Percentiles rank a stretch among this genome's conserved stretches.
These are phyloP conservation scores for Nicotiana obtusifolia DNA, from an alignment of 257 asterid genomes.

Conservation along the genomic window DNA sequence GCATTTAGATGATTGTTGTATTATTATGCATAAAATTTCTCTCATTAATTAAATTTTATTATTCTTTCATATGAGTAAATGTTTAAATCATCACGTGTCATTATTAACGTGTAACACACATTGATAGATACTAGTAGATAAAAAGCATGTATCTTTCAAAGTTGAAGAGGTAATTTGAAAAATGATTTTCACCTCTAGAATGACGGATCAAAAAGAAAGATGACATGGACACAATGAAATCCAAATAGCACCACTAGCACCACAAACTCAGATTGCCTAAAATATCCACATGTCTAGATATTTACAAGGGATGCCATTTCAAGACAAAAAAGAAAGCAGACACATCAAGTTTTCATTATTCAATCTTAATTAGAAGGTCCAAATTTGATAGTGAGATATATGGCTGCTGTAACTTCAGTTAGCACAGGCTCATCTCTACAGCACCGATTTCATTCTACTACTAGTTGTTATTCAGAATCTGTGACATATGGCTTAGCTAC, in stretches of 20 bases:
- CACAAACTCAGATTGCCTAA: constrained; percentile 62
- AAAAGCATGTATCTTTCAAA: background rate
- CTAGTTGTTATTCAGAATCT: constrained; percentile 18
- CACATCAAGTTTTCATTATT: background rate
- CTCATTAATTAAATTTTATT: no score
- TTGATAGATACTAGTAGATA: no score
- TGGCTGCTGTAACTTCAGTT: constrained; percentile 54
- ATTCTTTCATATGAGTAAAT: no score
- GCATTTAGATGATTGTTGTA: no score
- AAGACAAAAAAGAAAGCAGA: background rate
- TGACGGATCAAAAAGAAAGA: constrained; percentile 12
- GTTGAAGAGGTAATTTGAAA: background rate
- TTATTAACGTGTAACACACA: no score
- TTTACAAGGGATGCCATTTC: background rate
- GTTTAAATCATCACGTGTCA: no score
- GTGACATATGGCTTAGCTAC: constrained; percentile 22
- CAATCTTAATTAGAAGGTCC: constrained; percentile 4
- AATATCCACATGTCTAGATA: constrained; percentile 29
- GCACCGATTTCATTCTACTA: constrained; percentile 29
- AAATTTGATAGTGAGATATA: constrained; percentile 14
- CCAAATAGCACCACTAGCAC: constrained; percentile 34
- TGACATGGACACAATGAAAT: constrained; percentile 43
- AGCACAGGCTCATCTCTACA: constrained; percentile 29
- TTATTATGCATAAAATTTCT: no score
- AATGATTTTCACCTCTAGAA: background rate